A percentile compares a stretch with the other conserved stretches of the same genome.
Conservation (phyloP, 2,329 filamentous ascomycete species). For the Talaromyces sp. region DNA sequence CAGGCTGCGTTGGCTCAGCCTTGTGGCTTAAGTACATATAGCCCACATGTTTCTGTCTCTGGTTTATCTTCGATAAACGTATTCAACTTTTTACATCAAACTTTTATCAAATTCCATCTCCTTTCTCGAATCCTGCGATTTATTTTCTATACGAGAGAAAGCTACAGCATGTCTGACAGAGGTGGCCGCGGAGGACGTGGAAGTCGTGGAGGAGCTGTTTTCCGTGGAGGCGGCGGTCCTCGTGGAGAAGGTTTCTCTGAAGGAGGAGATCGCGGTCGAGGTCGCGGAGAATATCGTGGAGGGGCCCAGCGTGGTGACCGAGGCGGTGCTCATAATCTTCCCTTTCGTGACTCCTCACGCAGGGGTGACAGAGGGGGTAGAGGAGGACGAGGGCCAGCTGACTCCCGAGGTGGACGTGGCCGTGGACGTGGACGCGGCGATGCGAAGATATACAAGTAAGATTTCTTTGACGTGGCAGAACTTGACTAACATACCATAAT, state of each 20-base stretch:
- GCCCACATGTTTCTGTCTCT: background rate
- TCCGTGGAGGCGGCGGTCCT: conserved; percentile 4
- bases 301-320: background rate
- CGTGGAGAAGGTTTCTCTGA: background rate
- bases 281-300: conserved; percentile 21
- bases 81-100: background rate
- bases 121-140: background rate
- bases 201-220: background rate
- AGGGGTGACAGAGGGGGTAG: background rate
- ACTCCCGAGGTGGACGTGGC: background rate
- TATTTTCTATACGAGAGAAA: background rate
- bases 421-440: conserved; percentile 23
- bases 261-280: conserved; percentile 17
- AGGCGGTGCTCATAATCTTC: background rate
- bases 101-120: background rate
- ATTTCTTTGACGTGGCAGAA: background rate
- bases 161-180: background rate
- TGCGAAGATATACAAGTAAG: conserved; percentile 18
- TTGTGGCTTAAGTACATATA: background rate
- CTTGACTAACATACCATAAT: background rate
- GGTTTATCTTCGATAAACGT: background rate
- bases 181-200: background rate
- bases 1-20: background rate
- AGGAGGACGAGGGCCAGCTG: background rate
- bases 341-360: background rate